These are phyloP conservation scores for Litchi chinensis DNA, from an alignment of 345 rosid genomes.

Conservation along the genomic window DNA sequence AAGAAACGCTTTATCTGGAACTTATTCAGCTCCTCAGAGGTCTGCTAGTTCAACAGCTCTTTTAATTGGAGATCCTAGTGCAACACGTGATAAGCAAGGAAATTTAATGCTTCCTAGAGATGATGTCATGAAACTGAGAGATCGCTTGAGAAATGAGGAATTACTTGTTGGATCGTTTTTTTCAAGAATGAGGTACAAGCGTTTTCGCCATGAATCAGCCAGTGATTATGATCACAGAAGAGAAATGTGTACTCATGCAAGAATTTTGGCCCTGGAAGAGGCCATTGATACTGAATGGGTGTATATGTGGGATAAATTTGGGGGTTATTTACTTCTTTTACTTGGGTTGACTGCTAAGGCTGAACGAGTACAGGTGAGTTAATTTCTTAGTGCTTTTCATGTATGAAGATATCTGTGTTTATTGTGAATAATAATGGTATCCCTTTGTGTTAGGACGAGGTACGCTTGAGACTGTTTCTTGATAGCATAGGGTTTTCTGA, in stretches of 20 bases:
- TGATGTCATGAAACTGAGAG: slow-evolving; percentile 96
- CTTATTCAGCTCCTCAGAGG: slow-evolving; percentile 99
- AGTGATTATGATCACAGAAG: slow-evolving; percentile 80
- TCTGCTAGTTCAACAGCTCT: slow-evolving; percentile 99
- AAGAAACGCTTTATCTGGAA: slow-evolving; percentile 97
- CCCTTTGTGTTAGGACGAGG: slow-evolving; percentile 74
- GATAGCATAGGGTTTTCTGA: slow-evolving; percentile 98
- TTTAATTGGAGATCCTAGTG: slow-evolving; percentile 95
- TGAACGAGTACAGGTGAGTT: slow-evolving; percentile 87
- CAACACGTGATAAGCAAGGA: slow-evolving; percentile 92
- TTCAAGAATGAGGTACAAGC: slow-evolving; percentile 60
- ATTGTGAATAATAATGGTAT: slow-evolving; percentile 12
- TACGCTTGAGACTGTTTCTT: slow-evolving; percentile 93
- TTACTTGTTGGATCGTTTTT: slow-evolving; percentile 75
- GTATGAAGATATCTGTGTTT: slow-evolving; percentile 16
- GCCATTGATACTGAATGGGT: slow-evolving; percentile 99
- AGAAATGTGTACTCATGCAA: slow-evolving; percentile 99
- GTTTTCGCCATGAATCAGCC: slow-evolving; percentile 58
- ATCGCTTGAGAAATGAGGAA: slow-evolving; percentile 96
- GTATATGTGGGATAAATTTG: slow-evolving; percentile 99
- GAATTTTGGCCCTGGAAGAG: slow-evolving; percentile 96
- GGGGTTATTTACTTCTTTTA: slow-evolving; percentile 91
- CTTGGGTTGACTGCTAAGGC: slow-evolving; percentile 99
- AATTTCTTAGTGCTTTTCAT: slow-evolving; percentile 19
- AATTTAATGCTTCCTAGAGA: slow-evolving; percentile 97